Conservation (phyloP, 2,329 filamentous ascomycete genomes). For the Beauveria australis region DNA sequence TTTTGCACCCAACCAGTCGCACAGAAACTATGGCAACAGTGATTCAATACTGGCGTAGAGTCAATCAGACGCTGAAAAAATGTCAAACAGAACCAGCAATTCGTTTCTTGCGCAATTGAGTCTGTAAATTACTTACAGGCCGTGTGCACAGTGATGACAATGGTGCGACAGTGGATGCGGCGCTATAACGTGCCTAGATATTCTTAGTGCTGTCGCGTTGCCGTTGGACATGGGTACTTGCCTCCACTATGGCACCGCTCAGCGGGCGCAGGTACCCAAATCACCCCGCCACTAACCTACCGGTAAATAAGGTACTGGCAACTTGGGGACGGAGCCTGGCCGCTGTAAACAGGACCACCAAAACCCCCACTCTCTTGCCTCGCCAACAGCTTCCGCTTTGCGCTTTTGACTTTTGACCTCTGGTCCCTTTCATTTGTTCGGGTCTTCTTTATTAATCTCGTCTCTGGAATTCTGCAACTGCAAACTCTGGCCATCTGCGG, state of each 20-base stretch:
- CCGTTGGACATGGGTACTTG: neutral
- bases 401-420: neutral
- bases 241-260: neutral
- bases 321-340: neutral
- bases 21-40: too few relatives aligned
- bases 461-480: neutral
- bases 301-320: neutral
- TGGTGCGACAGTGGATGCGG: neutral
- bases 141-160: neutral
- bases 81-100: too few relatives aligned
- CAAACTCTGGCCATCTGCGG: neutral
- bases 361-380: constrained; percentile 5
- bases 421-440: neutral
- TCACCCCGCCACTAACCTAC: neutral
- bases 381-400: neutral
- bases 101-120: too few relatives aligned
- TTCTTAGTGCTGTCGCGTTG: neutral
- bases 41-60: too few relatives aligned
- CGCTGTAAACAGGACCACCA: constrained; percentile 1
- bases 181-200: neutral
- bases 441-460: neutral
- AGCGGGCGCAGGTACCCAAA: neutral
- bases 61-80: too few relatives aligned
- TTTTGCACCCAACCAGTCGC: too few relatives aligned
- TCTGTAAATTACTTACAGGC: too few relatives aligned